phyloP scores from a whole-genome alignment of 2,329 filamentous ascomycete species.

The Fusarium drepaniforme region DNA sequence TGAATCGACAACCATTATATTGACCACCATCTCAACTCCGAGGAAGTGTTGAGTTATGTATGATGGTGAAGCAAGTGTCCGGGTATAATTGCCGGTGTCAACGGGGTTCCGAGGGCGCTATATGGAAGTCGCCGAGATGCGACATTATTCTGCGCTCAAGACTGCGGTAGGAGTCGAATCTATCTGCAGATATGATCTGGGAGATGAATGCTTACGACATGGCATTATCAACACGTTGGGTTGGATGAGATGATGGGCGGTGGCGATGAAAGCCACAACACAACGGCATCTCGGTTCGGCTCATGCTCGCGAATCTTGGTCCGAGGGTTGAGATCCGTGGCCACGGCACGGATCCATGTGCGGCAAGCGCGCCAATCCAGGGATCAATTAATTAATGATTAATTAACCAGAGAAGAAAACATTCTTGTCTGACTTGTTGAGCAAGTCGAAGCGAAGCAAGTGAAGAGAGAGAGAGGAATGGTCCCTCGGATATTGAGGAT shows the following conservation, averaged over 20 bases:
- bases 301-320: constrained; percentile 1
- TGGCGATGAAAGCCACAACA: neutral
- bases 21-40: neutral
- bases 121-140: neutral
- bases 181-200: neutral
- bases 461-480: neutral
- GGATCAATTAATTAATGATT: neutral
- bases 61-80: neutral
- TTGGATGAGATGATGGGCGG: neutral
- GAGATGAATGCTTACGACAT: neutral
- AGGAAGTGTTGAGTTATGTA: neutral
- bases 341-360: neutral
- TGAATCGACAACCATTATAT: neutral
- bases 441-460: neutral
- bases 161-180: neutral
- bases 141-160: neutral
- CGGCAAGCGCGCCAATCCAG: neutral
- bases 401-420: neutral
- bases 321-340: neutral
- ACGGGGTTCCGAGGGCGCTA: neutral
- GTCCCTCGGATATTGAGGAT: neutral
- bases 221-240: neutral
- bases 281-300: neutral
- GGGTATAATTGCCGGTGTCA: neutral
- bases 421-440: neutral